Conservation (phyloP, 1,284 basidiomycete species). For the Ceratobasidium sp. region DNA sequence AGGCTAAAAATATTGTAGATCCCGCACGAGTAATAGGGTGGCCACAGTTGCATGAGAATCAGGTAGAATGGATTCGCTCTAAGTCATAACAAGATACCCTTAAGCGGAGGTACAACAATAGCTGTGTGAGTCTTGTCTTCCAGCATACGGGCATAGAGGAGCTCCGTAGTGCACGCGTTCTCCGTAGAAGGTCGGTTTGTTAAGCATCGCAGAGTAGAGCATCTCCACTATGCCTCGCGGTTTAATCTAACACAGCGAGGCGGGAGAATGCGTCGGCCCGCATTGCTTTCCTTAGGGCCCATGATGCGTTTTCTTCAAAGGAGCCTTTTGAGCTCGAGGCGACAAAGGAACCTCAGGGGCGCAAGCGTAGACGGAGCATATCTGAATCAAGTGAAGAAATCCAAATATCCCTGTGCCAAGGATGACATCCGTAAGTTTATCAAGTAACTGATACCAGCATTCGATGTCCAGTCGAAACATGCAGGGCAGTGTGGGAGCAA, state of each 20-base stretch:
- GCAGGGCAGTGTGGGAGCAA: too few relatives aligned
- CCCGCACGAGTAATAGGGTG: background rate
- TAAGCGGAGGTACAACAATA: background rate
- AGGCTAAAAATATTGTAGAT: too few relatives aligned
- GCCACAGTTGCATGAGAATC: background rate
- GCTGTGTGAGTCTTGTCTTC: background rate
- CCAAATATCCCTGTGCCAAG: too few relatives aligned
- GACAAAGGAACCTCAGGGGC: slow-evolving; percentile 5
- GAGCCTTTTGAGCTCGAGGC: background rate
- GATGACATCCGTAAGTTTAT: too few relatives aligned
- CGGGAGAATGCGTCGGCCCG: background rate
- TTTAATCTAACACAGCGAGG: slow-evolving; percentile 24
- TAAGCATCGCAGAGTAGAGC: background rate
- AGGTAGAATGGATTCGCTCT: background rate
- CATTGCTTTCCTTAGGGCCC: background rate
- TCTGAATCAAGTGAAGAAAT: too few relatives aligned
- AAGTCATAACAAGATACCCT: background rate
- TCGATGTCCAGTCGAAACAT: too few relatives aligned
- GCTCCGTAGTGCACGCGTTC: background rate
- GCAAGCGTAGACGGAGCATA: background rate
- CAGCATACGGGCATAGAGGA: too few relatives aligned
- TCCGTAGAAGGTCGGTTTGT: slow-evolving; percentile 2
- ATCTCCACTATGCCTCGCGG: background rate
- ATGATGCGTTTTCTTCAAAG: background rate
- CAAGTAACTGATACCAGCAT: too few relatives aligned